Conservation (phyloP, 192 early-diverging fungal genomes). For the Diversispora epigaea region DNA sequence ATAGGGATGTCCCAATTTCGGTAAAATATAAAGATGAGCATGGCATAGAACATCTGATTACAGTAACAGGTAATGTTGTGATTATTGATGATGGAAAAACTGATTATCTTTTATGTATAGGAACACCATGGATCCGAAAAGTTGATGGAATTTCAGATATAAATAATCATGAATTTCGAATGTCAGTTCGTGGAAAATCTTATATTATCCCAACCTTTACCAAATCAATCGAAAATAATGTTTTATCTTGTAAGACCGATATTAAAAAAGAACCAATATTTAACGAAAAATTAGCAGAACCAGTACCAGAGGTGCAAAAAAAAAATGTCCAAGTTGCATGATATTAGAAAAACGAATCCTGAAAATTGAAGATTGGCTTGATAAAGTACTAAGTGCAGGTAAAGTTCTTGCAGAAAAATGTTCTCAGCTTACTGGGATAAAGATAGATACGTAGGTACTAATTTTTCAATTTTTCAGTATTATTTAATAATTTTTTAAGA, state of each 20-base stretch:
- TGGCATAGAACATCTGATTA: background rate
- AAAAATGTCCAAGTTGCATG: background rate
- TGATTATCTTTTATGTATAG: background rate
- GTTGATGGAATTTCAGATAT: background rate
- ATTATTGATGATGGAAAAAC: background rate
- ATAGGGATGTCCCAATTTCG: background rate
- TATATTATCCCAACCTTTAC: conserved; percentile 11
- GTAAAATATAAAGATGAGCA: background rate
- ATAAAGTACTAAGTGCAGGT: background rate
- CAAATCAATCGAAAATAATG: background rate
- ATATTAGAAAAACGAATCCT: background rate
- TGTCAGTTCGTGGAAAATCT: background rate
- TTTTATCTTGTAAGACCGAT: too few species aligned
- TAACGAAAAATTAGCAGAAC: background rate
- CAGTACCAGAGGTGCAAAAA: background rate
- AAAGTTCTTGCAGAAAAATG: conserved; percentile 1
- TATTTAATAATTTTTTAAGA: background rate
- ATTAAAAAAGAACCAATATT: too few species aligned
- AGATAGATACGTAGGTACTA: too few species aligned
- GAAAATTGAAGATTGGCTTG: background rate
- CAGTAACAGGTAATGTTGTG: background rate
- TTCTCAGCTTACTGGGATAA: background rate
- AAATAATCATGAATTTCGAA: background rate
- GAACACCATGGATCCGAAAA: background rate
- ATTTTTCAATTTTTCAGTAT: background rate